Base-by-base conservation (phyloP, 257 asterid genomes). In the Forsythia viridissima region DNA sequence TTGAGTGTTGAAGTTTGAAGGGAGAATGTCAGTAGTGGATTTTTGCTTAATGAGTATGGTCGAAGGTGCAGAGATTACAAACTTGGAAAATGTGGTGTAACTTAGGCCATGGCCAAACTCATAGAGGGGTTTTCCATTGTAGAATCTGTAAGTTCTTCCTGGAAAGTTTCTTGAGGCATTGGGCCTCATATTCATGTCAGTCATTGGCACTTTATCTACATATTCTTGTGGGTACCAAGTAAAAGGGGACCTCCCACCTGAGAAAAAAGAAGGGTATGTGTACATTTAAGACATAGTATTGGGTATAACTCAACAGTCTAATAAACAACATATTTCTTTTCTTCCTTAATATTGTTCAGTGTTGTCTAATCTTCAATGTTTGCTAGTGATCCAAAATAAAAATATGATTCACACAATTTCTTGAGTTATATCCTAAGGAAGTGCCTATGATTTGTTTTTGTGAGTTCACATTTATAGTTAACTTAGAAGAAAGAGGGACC, bases 141-240 rank as follows among this genome's bases (percentile, higher is more conserved):
- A 82, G 77, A 82, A 78, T 78, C 78, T 74, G 67, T 78, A 82
- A 9, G 78, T 82, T 74, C 85, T 78, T 43, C 85, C 83, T 0
- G 87, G 85, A 38, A 67, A 84, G 61, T 61, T 74, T 42, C 75
- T 8, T 4, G 82, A n/a, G 70, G 79, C 41, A 79, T 84, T 80
- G 10, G 87, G 61, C 73, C 87, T 80, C 87, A 84, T 80, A 72
- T 73, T 77, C 87, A 84, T 84, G 82, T 73, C 84, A 37, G 77
- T 75, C 87, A 84, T 80, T 8, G 87, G 70, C 24, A 84, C 84
- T 30, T 84, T 46, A 30, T 80, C 80, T 6, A 42, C 78, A n/a
- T 84, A 84, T 78, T 80, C 82, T 57, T 77, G 87, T 39, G 87
- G 87, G 63, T 80, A 84, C 87, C 87, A 84, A 57, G 87, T 80